These are phyloP conservation scores for Russula virescens DNA, from an alignment of 768 basidiomycete species.

Conservation along the genomic window DNA sequence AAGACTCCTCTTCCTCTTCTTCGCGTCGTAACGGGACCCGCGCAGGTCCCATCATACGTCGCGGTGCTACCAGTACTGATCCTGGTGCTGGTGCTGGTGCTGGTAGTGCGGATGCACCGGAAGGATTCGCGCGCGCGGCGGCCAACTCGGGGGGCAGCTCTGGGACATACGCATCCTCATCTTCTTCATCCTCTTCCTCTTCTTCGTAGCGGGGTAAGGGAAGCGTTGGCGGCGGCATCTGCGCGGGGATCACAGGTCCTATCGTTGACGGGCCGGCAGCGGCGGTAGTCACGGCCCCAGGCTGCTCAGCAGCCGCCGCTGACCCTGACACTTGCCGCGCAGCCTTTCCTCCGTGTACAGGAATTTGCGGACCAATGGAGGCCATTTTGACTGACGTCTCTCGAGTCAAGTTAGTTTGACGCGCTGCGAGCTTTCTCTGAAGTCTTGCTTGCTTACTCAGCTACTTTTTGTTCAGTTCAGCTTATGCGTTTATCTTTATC, in stretches of 20 bases:
- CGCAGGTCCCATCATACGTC: constrained; percentile 47
- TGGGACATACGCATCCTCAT: constrained; percentile 68
- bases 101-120: background rate
- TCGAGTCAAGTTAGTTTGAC: too few relatives aligned
- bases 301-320: background rate
- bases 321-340: background rate
- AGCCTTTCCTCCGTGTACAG: constrained; percentile 22
- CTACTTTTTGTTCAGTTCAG: background rate
- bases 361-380: constrained; percentile 29
- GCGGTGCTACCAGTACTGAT: constrained; percentile 31
- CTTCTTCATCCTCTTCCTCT: constrained; percentile 43
- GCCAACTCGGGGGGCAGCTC: constrained; percentile 67
- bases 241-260: constrained; percentile 22
- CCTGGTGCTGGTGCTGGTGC: constrained; percentile 15
- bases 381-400: constrained; percentile 12
- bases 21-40: constrained; percentile 36
- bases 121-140: constrained; percentile 36
- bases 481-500: too few relatives aligned
- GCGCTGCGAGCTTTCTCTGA: too few relatives aligned
- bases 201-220: constrained; percentile 15
- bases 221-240: background rate
- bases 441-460: constrained; percentile 11
- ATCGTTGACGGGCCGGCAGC: constrained; percentile 6
- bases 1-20: constrained; percentile 40
- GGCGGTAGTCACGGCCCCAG: background rate